Percentiles rank a stretch among this genome's conserved stretches.
phyloP scores from a whole-genome alignment of 805 yeast species.

The Nakazawaea populi region DNA sequence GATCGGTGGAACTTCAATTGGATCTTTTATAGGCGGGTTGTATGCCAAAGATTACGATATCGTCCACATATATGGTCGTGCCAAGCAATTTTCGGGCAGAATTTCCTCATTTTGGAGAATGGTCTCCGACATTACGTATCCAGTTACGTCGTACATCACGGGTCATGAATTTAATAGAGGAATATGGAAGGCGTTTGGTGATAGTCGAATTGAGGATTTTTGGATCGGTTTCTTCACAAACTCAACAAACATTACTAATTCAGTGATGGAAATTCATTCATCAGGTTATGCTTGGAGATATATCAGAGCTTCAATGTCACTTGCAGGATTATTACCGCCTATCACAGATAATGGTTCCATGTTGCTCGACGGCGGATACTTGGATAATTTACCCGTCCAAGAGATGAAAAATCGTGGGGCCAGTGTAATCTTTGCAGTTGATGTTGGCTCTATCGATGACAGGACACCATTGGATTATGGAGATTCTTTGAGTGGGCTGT shows the following conservation, averaged over 20 bases:
- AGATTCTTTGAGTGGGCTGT: conserved; percentile 84
- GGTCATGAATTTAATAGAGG: conserved; percentile 98
- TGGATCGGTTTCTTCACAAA: conserved; percentile 89
- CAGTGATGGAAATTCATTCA: conserved; percentile 91
- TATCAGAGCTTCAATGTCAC: conserved; percentile 92
- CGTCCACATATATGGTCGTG: conserved; percentile 86
- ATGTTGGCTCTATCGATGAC: conserved; percentile 94
- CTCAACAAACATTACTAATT: conserved; percentile 91
- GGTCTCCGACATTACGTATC: conserved; percentile 80
- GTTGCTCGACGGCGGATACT: conserved; percentile 94
- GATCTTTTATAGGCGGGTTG: conserved; percentile 91
- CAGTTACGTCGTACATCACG: conserved; percentile 90
- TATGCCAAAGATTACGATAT: conserved; percentile 90
- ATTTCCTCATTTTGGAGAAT: conserved; percentile 84
- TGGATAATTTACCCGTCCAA: conserved; percentile 86
- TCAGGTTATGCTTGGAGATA: conserved; percentile 95
- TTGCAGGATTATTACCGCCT: conserved; percentile 91
- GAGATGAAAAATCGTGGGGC: conserved; percentile 93
- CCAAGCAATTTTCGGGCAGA: conserved; percentile 80
- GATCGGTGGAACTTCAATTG: conserved; percentile 95
- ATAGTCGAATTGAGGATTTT: conserved; percentile 88
- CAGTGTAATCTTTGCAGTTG: conserved; percentile 81
- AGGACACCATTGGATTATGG: conserved; percentile 87
- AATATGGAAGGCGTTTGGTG: conserved; percentile 95
- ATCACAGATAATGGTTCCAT: conserved; percentile 84